Evolutionary conservation across 2,329 filamentous ascomycete genomes (phyloP), one percentile per base, ranked within the genome.

Genomic region (Penicillium hordei): DNA sequence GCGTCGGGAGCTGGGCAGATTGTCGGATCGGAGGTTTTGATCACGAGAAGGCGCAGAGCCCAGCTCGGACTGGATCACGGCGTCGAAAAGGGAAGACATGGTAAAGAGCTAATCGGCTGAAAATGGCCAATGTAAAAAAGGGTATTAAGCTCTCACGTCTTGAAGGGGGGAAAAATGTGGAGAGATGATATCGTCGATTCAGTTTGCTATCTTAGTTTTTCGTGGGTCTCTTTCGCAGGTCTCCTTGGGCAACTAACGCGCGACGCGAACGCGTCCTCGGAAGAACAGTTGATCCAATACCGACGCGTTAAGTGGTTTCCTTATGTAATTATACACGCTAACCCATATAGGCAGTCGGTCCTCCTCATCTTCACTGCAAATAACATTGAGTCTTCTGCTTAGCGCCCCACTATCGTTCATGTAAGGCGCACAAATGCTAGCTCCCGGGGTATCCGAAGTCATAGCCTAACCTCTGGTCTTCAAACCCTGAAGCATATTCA

Each of bases 1-100:
- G 5, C 73, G 83, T 56, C 83, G 77, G 38, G 83, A 84, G 53
- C 85, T 86, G 49, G 78, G 75, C 17, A 77, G 79, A 43, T 74
- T 68, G 56, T 77, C 75, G 58, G 75, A 76, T 54, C 66, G 68
- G 46, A 70, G 60, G 27, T 68, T 67, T 19, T 21, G 46, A 29
- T 72, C 66, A 48, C 66, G 70, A 60, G 68, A 62, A 34, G 68
- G 65, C 46, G 63, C 70, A 43, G 75, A 73, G 61, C 73, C 75
- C 62, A 75, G 61, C 62, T 77, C 75, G 54, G 75, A 77, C 65
- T 76, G 75, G 42, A 76, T 66, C 43, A 76, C 72, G 52, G 75
- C 74, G 62, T 77, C 75, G 55, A 76, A 73, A 33, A 77, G 68
- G 60, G 72, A 73, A 54, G 75, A 76, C 75, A 77, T 77, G 63